These are phyloP conservation scores for Hyphopichia fennica DNA, from an alignment of 1,139 yeast species.

Conservation along the genomic window DNA sequence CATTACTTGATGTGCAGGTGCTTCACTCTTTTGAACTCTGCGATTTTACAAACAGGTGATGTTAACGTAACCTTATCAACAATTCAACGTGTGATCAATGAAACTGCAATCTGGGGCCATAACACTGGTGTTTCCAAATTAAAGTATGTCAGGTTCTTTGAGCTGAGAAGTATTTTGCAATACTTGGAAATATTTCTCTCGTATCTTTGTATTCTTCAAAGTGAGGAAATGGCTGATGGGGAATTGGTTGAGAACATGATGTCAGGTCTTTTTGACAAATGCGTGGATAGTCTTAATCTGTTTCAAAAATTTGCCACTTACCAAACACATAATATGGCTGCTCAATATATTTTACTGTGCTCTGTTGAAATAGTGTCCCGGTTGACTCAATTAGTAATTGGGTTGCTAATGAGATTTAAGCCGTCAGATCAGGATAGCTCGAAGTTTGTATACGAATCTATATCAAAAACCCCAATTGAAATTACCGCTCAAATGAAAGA, in stretches of 20 bases:
- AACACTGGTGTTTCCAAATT: slow-evolving; percentile 17
- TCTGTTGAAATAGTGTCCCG: slow-evolving; percentile 34
- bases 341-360: slow-evolving; percentile 27
- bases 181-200: slow-evolving; percentile 32
- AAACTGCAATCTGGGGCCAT: slow-evolving; percentile 28
- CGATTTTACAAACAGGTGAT: slow-evolving; percentile 22
- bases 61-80: slow-evolving; percentile 23
- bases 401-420: slow-evolving; percentile 31
- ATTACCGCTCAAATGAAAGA: background rate
- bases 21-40: slow-evolving; percentile 23
- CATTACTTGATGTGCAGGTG: slow-evolving; percentile 31
- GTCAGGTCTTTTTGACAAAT: slow-evolving; percentile 22
- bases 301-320: slow-evolving; percentile 7
- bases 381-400: slow-evolving; percentile 36
- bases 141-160: slow-evolving; percentile 20
- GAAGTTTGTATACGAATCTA: background rate
- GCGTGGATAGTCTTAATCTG: slow-evolving; percentile 17
- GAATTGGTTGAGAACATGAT: slow-evolving; percentile 18
- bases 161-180: slow-evolving; percentile 26
- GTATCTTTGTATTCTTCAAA: slow-evolving; percentile 34
- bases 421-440: slow-evolving; percentile 6
- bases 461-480: background rate
- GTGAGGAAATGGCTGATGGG: slow-evolving; percentile 30
- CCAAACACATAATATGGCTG: slow-evolving; percentile 8
- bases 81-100: slow-evolving; percentile 23